Evolutionary conservation across 2,329 filamentous ascomycete species (phyloP).

Genomic region (Alternaria postmessia): DNA sequence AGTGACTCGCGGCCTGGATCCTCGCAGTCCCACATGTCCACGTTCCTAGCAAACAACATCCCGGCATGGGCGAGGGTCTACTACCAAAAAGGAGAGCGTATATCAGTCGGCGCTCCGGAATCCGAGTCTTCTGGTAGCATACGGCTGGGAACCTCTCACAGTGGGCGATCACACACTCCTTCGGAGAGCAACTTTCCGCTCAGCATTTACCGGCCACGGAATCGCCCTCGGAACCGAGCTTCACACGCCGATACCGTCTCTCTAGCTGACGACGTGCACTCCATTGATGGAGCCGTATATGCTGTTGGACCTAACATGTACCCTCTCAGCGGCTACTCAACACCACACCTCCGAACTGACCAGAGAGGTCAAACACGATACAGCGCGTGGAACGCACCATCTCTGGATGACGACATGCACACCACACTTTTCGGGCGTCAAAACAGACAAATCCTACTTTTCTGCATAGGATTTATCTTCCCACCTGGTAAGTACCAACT

Average conservation of each 20-base stretch:
- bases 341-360: constrained; percentile 49
- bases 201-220: constrained; percentile 50
- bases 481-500: constrained; percentile 61
- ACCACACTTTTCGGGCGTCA: constrained; percentile 69
- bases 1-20: constrained; percentile 48
- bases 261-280: constrained; percentile 35
- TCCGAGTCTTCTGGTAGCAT: constrained; percentile 46
- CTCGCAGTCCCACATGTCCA: constrained; percentile 47
- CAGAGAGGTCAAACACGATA: constrained; percentile 57
- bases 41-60: constrained; percentile 47
- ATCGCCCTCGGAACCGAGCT: constrained; percentile 44
- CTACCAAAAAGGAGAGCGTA: constrained; percentile 48
- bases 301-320: constrained; percentile 40
- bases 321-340: constrained; percentile 37
- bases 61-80: constrained; percentile 52
- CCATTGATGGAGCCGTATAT: constrained; percentile 41
- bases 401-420: constrained; percentile 69
- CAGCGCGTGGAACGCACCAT: constrained; percentile 78
- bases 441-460: constrained; percentile 78
- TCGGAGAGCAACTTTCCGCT: constrained; percentile 49
- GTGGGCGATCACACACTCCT: constrained; percentile 47
- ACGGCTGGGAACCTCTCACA: constrained; percentile 45
- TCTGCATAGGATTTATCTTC: constrained; percentile 79
- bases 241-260: constrained; percentile 43
- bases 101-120: constrained; percentile 45